Evolutionary conservation across 2,329 filamentous ascomycete genomes (phyloP).

Genomic region (Fusarium caatingaense): DNA sequence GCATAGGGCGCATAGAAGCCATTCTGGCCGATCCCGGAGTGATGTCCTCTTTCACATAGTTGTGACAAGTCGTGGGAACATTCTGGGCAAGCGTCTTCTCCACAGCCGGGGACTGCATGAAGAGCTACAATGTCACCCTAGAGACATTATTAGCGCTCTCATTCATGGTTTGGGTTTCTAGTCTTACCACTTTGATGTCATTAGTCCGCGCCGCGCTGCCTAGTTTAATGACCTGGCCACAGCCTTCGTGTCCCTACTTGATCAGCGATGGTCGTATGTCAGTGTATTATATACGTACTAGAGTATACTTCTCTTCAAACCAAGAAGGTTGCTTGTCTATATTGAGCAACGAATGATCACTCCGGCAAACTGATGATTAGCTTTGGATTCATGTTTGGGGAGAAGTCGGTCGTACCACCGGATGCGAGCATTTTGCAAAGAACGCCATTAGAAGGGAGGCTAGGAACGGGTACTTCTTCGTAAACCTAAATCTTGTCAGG

Average conservation of each 20-base stretch:
- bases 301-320: conserved; percentile 36
- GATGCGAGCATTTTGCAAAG: conserved; percentile 29
- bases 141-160: accelerated
- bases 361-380: conserved; percentile 16
- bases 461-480: conserved; percentile 13
- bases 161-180: accelerated
- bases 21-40: conserved; percentile 58
- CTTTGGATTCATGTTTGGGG: background rate
- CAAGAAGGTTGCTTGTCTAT: conserved; percentile 39
- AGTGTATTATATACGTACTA: background rate
- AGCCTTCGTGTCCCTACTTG: conserved; percentile 35
- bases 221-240: conserved; percentile 28
- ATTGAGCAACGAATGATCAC: conserved; percentile 26
- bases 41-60: conserved; percentile 52
- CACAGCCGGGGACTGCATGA: conserved; percentile 37
- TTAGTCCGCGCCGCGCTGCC: background rate
- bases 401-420: background rate
- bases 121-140: conserved; percentile 41
- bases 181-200: conserved; percentile 21
- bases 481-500: background rate
- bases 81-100: conserved; percentile 43
- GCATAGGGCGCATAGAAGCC: conserved; percentile 57
- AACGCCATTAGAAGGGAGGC: conserved; percentile 4
- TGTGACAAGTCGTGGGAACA: conserved; percentile 55
- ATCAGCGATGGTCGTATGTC: background rate